Conservation (phyloP, 306 rosid genomes). For the Dalbergia cultrata region DNA sequence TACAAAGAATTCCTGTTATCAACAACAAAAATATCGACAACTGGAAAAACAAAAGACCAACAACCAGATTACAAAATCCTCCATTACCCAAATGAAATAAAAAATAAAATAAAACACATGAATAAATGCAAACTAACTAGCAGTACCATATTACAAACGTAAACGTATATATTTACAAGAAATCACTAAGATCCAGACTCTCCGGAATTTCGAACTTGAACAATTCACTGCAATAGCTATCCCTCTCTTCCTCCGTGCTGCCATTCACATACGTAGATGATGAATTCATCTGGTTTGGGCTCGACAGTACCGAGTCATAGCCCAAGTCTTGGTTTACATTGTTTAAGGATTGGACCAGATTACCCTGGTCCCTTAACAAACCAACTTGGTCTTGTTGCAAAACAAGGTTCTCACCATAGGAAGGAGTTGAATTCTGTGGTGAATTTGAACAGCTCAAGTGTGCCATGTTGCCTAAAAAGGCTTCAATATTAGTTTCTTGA, state of each 20-base stretch:
- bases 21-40: not conserved
- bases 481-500: slow-evolving; percentile 43
- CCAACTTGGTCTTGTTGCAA: slow-evolving; percentile 47
- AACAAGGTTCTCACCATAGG: slow-evolving; percentile 33
- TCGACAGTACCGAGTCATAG: slow-evolving; percentile 66
- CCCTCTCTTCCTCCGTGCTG: slow-evolving; percentile 70
- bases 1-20: slow-evolving; percentile 20
- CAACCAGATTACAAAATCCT: not conserved
- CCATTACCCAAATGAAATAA: not conserved
- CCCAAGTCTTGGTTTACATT: slow-evolving; percentile 43
- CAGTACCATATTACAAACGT: not conserved
- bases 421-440: slow-evolving; percentile 45
- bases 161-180: slow-evolving; percentile 54
- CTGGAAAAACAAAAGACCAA: not conserved
- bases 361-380: not conserved
- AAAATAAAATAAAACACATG: not conserved
- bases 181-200: slow-evolving; percentile 61
- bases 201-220: slow-evolving; percentile 79
- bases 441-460: slow-evolving; percentile 49
- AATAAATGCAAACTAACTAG: not conserved
- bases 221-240: slow-evolving; percentile 66
- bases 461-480: slow-evolving; percentile 21
- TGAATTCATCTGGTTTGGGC: slow-evolving; percentile 65
- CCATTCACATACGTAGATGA: slow-evolving; percentile 57
- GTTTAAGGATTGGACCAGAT: slow-evolving; percentile 14